Evolutionary conservation across 345 rosid genomes (phyloP), one percentile per base, ranked within the genome.

Genomic region (Leavenworthia alabamica): DNA sequence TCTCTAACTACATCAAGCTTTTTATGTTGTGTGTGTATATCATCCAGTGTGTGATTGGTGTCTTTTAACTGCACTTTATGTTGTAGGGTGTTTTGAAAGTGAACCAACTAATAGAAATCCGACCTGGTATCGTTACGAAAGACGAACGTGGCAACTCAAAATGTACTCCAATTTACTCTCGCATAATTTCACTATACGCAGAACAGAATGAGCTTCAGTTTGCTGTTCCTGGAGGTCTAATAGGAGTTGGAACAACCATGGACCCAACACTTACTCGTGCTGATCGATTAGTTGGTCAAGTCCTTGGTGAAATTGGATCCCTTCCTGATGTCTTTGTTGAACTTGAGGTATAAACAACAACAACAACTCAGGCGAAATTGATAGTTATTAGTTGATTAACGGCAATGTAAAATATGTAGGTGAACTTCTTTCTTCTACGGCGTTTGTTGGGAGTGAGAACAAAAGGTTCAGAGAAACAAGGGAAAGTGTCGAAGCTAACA

Each of bases 141-240:
- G 99, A 92, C 39, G 97, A 87, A 62, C 77, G 43, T 23, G 99
- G 99, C 32, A 80, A 83, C 66, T 79, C 85, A 43, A 87, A 78
- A 62, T 89, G 97, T 71, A 86, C 99, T 3, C 97, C 99, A n/a
- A 93, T 93, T 55, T 89, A 83, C 69, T 86, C 96, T 3, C 85
- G 97, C 68, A 86, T 89, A 20, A 85, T 85, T 8, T 85, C 96
- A 29, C 58, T 93, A 3, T 89, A 68, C 42, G 97, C 99, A 1
- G 99, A 89, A 70, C 97, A 89, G 67, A 93, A 93, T 45, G 96
- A 86, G 75, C 89, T 93, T 31, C 97, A 93, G 69, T 93, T 81
- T 81, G 99, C 99, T 0, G 99, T 93, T 53, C 99, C 99, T 4
- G 98, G 98, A 70, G 98, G 97, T 71, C 81, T 89, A 4, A 93